Base-by-base conservation (phyloP, 116 monocot genomes). In the Cymodocea nodosa region DNA sequence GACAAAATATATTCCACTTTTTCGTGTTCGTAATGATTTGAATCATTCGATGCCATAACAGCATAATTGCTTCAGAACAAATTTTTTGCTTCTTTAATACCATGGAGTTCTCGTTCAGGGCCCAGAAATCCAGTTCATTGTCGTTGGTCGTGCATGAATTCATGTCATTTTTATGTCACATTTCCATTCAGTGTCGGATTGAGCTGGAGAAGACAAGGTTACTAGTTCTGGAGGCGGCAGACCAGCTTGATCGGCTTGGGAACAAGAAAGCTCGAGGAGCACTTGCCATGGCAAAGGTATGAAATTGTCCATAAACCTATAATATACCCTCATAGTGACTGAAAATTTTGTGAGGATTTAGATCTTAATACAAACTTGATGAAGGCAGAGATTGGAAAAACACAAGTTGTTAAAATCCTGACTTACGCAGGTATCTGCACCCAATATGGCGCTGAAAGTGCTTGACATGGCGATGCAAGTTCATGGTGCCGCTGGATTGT, bases 281-380 rank as follows among this genome's bases (percentile, higher is more conserved):
- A 63, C 56, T 98, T 22, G 98, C 98, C 67, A 98, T 98, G 89
- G 89, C 98, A 13, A 98, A 98, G 89, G 98, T 98, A 77, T 77
- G 37, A 63, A 56, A 25, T 37, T 36, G 62, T 50, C 17, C 16
- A 18, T 50, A 23, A 60, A 70, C 24, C 34, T 15, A 17, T 35
- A 37, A 17, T n/a, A 34, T 35, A 17, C 44, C 12, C 7, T 10
- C 9, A 44, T 10, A 12, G 44, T 8, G 44, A 12, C 30, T 10
- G 44, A 12, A 44, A 44, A 9, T 8, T 44, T 44, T 4, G 12
- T 8, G 44, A 10, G 44, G 44, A 44, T 44, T 44, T 12, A 44
- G 44, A 44, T 12, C 12, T 44, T 44, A 44, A 44, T 12, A 44
- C 2, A 44, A 44, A 44, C 7, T 44, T 10, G 12, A 44, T 44